These are phyloP conservation scores for Panus rudis DNA, from an alignment of 768 basidiomycete species.

Conservation along the genomic window DNA sequence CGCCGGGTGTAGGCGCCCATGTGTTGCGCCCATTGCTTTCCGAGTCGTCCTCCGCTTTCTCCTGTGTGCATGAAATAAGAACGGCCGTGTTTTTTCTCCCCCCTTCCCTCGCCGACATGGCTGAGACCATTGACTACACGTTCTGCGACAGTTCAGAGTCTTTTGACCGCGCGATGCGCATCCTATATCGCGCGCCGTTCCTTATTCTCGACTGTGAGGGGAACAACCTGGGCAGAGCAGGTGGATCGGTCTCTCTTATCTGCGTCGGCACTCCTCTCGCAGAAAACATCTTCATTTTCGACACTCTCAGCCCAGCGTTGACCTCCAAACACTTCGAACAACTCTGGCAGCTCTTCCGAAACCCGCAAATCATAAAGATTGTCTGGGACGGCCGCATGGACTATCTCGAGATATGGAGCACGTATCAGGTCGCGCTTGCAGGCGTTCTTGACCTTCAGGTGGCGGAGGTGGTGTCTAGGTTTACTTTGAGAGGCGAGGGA, in stretches of 20 bases:
- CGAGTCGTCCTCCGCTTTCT: no score
- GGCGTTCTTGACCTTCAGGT: constrained; percentile 36
- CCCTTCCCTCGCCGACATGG: not conserved
- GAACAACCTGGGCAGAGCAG: constrained; percentile 26
- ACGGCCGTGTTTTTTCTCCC: not conserved
- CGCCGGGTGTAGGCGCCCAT: no score
- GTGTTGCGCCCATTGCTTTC: no score
- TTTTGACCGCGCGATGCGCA: constrained; percentile 6
- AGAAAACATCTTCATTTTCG: constrained; percentile 31
- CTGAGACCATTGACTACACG: constrained; percentile 7
- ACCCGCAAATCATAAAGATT: constrained; percentile 27
- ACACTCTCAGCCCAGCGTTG: constrained; percentile 26
- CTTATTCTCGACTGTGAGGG: constrained; percentile 38
- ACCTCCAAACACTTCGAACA: constrained; percentile 15
- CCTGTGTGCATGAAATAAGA: not conserved
- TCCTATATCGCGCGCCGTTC: constrained; percentile 7
- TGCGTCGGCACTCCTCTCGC: constrained; percentile 30
- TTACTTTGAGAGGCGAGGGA: constrained; percentile 8
- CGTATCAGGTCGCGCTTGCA: constrained; percentile 23
- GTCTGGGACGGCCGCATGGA: constrained; percentile 39
- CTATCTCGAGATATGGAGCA: constrained; percentile 27
- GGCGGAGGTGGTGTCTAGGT: constrained; percentile 26
- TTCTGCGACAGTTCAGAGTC: constrained; percentile 9
- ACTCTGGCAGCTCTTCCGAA: constrained; percentile 24
- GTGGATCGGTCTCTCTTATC: constrained; percentile 31